Percentiles rank a stretch among this genome's conserved stretches.
Conservation (phyloP, 108 stramenopile species). For the Cylindrotheca closterium region DNA sequence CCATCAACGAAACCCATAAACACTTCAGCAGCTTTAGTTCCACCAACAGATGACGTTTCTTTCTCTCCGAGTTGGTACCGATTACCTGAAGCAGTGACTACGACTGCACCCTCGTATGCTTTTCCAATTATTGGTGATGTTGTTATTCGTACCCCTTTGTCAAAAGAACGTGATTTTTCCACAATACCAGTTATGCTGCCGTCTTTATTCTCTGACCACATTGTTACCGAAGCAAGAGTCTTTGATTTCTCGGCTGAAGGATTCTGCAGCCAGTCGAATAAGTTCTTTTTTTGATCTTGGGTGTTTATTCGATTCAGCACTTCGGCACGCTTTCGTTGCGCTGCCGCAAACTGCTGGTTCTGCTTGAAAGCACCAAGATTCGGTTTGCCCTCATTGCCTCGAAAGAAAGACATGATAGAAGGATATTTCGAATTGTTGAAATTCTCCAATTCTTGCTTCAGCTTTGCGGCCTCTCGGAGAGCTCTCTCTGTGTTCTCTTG, state of each 20-base stretch:
- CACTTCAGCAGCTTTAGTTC: background rate
- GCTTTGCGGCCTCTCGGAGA: too few relatives aligned
- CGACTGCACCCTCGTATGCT: conserved; percentile 59
- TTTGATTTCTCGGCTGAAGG: too few relatives aligned
- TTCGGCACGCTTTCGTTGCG: background rate
- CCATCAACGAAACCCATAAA: too few relatives aligned
- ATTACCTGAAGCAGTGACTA: conserved; percentile 72
- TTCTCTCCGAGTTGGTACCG: conserved; percentile 51
- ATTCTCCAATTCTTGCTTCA: too few relatives aligned
- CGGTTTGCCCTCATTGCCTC: background rate
- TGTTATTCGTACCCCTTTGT: conserved; percentile 67
- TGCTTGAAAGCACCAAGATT: background rate
- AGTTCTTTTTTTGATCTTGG: too few relatives aligned
- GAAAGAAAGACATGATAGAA: too few relatives aligned
- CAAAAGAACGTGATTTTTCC: conserved; percentile 64
- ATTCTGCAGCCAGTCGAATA: too few relatives aligned
- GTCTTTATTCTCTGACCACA: conserved; percentile 9
- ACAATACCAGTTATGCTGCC: conserved; percentile 6
- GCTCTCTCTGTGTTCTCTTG: background rate
- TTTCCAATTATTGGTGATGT: conserved; percentile 61
- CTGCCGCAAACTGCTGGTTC: background rate
- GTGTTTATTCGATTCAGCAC: background rate
- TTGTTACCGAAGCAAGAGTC: too few relatives aligned
- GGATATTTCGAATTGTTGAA: too few relatives aligned
- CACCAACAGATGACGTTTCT: background rate